Conservation (phyloP, 2,329 filamentous ascomycete species). For the Hymenoscyphus albidus region DNA sequence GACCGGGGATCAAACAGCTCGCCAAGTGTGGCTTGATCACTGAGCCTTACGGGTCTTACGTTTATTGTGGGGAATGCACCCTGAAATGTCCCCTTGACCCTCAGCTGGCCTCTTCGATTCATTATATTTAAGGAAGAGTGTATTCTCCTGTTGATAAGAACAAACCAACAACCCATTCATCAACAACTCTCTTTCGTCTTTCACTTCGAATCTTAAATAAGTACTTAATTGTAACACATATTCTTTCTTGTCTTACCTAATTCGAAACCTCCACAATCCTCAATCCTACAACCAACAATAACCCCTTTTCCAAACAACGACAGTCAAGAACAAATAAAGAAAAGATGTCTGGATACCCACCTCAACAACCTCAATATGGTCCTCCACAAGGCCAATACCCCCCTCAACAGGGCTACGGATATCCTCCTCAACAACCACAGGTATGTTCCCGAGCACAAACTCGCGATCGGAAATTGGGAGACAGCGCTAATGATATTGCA, state of each 20-base stretch:
- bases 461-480: background rate
- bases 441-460: background rate
- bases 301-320: background rate
- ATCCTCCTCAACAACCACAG: constrained; percentile 7
- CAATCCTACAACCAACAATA: background rate
- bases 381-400: constrained; percentile 2
- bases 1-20: background rate
- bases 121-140: background rate
- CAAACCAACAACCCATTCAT: background rate
- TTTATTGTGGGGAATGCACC: background rate
- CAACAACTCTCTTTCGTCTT: background rate
- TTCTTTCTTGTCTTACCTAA: background rate
- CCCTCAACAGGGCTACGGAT: constrained; percentile 1
- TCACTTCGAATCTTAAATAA: background rate
- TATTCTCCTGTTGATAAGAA: background rate
- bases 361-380: constrained; percentile 5
- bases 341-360: constrained; percentile 3
- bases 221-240: too few species aligned
- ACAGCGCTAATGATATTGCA: background rate
- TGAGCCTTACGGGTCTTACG: background rate
- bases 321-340: background rate
- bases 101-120: too few species aligned
- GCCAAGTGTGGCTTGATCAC: constrained; percentile 1
- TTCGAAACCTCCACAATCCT: too few species aligned
- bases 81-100: background rate